Evolutionary conservation across 331 rosid genomes (phyloP).

Genomic region (Telfairia occidentalis): DNA sequence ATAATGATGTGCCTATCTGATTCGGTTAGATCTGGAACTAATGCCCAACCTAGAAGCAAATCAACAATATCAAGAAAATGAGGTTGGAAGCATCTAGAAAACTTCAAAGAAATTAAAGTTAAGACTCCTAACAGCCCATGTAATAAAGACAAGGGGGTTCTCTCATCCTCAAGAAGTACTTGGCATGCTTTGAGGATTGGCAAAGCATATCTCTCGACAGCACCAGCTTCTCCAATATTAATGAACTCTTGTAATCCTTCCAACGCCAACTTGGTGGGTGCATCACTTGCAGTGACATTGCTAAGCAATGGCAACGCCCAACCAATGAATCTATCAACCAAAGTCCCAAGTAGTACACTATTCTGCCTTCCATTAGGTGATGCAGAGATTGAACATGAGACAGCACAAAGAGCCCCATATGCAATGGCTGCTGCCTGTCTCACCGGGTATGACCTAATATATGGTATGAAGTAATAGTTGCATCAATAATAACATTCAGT

Average conservation of each 20-base stretch:
- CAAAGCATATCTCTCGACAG: slow-evolving; percentile 65
- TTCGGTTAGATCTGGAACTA: slow-evolving; percentile 65
- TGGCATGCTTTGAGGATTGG: slow-evolving; percentile 84
- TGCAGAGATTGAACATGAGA: slow-evolving; percentile 47
- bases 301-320: slow-evolving; percentile 85
- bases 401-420: slow-evolving; percentile 74
- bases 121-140: slow-evolving; percentile 52
- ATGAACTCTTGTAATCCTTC: slow-evolving; percentile 81
- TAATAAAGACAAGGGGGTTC: slow-evolving; percentile 66
- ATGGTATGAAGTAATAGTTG: slow-evolving; percentile 2
- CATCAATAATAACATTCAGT: not conserved
- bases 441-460: slow-evolving; percentile 44
- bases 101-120: slow-evolving; percentile 61
- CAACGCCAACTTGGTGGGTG: slow-evolving; percentile 54
- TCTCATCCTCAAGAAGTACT: slow-evolving; percentile 81
- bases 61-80: slow-evolving; percentile 78
- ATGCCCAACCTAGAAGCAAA: slow-evolving; percentile 79
- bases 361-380: slow-evolving; percentile 66
- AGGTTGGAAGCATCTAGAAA: slow-evolving; percentile 69
- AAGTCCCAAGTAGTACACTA: slow-evolving; percentile 48
- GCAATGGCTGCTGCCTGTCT: slow-evolving; percentile 71
- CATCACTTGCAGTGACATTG: slow-evolving; percentile 40
- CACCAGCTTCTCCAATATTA: slow-evolving; percentile 58
- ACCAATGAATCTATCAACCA: slow-evolving; percentile 76
- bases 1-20: slow-evolving; percentile 57